Evolutionary conservation across 768 basidiomycete genomes (phyloP), one percentile per base, ranked within the genome.

Genomic region (Calocybe cyanea): DNA sequence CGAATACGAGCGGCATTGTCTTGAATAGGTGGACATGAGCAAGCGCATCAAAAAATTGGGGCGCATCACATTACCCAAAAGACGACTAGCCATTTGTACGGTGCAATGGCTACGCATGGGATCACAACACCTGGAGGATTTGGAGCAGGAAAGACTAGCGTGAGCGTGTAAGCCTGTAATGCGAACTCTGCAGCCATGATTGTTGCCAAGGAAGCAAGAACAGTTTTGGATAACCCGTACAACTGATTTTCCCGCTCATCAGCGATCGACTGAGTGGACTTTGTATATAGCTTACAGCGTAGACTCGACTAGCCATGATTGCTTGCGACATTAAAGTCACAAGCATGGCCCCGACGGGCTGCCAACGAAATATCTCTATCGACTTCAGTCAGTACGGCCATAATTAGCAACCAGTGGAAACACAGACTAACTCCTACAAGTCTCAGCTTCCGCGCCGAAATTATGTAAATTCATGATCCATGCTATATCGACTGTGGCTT

Each of bases 241-340:
- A 61, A 43, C 60, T 61, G 25, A 39, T 21, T 31, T 18, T 24
- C 7, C 23, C 4, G 20, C 7, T 21, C 17, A 17, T 32, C 37
- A 37, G 10, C 19, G 25, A 38, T 15, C 17, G 19, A 13, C 30
- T 25, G 28, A 11, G 31, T 13, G 24, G 23, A 17, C 15, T n/a
- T 24, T 38, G 23, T 2, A 10, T 18, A 6, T 2, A 17, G 37
- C 50, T n/a, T 52, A 59, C 60, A 33, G 56, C 58, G 43, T 55
- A 59, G 23, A 61, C 60, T 17, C 58, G 53, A 35, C 48, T 50
- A 7, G 58, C 60, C 38, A 61, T 41, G 14, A 61, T 59, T n/a
- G 57, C 35, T 35, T 62, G 60, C 10, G 60, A 59, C 14, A 62
- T 31, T 14, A 57, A 48, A 21, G 58, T 59, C 4, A 55, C 58